Base-by-base conservation (phyloP, 1,139 yeast genomes). In the Scheffersomyces segobiensis region DNA sequence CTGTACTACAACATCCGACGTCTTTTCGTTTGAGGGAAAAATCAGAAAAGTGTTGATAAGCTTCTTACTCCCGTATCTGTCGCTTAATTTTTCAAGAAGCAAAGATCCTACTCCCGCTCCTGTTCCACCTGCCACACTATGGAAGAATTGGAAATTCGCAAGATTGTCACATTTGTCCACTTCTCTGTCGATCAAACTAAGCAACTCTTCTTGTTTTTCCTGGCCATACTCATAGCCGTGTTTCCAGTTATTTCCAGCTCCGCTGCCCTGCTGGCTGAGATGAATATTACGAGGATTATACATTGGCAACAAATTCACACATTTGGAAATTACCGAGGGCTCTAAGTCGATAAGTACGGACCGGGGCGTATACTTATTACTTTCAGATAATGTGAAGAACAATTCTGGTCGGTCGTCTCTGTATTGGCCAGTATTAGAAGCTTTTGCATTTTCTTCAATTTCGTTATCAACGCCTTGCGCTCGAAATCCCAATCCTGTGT, bases 91-190 rank as follows among this genome's bases (percentile, higher is more conserved):
- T 71, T 95, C 98, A 54, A 95, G 75, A 53, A 95, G 67, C 61
- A 84, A 84, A 0, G 97, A 91, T 0, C 99, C 99, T 52, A 93
- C 86, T 7, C 99, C 99, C 0, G 97, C 90, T 0, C 99, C 99
- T 0, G 99, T 95, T 48, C 99, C 99, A 26, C 99, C 99, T 0
- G 98, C 98, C n/a, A 96, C 97, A 18, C 98, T 91, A 72, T 95
- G 99, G 58, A 93, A 75, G 63, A 95, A 76, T 77, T 93, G 97
- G 71, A 96, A 95, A 6, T 96, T 96, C 62, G 93, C 95, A 57
- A 93, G 77, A 59, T 91, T 89, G 62, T 95, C 99, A 66, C 97
- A 89, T 50, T 91, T 89, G 69, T 95, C 99, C 52, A 93, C 84
- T 67, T 95, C 98, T 60, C 97, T 81, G 69, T 93, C 98, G 53